phyloP scores from a whole-genome alignment of 176 grass and related monocot species.

The Panicum miliaceum region DNA sequence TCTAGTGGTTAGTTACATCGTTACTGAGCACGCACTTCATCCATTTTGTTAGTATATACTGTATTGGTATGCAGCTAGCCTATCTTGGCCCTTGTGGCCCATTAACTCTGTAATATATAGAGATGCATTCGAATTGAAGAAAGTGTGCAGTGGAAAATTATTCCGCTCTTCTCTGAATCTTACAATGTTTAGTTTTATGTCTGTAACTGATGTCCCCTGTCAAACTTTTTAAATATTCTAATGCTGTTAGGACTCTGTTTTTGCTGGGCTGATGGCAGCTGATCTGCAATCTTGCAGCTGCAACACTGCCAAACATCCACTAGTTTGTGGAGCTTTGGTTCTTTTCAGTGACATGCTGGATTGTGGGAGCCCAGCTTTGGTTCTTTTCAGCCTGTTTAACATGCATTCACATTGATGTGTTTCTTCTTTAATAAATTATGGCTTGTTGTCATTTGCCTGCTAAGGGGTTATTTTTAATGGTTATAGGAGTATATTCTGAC shows the following conservation, averaged over 20 bases:
- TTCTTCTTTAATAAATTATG: constrained; percentile 16
- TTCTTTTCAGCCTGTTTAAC: neutral
- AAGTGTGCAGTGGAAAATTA: neutral
- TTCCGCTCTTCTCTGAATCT: neutral
- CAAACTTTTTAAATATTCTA: neutral
- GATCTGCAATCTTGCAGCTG: neutral
- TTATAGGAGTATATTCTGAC: constrained; percentile 23
- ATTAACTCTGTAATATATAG: neutral
- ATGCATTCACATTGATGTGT: neutral
- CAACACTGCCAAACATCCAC: neutral
- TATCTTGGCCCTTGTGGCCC: neutral
- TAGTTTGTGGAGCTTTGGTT: neutral
- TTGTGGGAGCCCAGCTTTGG: neutral
- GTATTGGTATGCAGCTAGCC: neutral
- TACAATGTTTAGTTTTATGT: neutral
- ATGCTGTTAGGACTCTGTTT: neutral
- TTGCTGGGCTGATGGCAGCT: neutral
- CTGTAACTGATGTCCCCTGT: neutral
- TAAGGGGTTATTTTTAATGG: neutral
- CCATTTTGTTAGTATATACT: neutral
- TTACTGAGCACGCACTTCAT: neutral
- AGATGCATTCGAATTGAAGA: neutral
- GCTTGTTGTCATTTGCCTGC: neutral
- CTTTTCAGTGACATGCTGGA: neutral
- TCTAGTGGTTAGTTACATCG: neutral